Percentiles rank a stretch among this genome's conserved stretches.
These are phyloP conservation scores for Saccharomycopsis synnaedendra DNA, from an alignment of 805 yeast genomes.

Conservation along the genomic window DNA sequence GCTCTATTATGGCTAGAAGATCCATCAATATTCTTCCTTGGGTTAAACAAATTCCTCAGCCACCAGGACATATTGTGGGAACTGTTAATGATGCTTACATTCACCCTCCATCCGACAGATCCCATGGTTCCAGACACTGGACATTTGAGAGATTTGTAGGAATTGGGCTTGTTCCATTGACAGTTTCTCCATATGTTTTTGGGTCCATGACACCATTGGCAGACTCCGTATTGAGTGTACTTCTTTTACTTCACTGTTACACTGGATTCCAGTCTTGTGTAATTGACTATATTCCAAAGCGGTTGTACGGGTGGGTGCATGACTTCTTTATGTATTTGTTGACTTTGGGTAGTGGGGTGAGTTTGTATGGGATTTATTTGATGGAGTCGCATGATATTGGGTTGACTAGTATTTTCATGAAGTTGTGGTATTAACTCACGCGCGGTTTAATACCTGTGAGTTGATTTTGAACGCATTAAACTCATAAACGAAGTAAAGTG, in stretches of 20 bases:
- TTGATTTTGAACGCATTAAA: too few species aligned
- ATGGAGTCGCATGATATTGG: constrained; percentile 73
- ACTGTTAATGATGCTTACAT: constrained; percentile 82
- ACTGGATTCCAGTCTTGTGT: constrained; percentile 87
- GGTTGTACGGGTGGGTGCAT: constrained; percentile 76
- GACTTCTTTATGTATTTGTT: constrained; percentile 56
- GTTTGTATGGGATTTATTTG: constrained; percentile 71
- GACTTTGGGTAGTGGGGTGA: constrained; percentile 57
- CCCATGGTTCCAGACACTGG: constrained; percentile 91
- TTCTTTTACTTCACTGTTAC: constrained; percentile 66
- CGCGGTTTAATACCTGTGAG: too few species aligned
- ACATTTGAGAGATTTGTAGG: constrained; percentile 70
- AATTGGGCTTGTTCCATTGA: constrained; percentile 63
- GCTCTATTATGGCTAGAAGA: constrained; percentile 16
- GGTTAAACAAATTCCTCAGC: constrained; percentile 59
- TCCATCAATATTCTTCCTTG: constrained; percentile 30
- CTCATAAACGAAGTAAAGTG: too few species aligned
- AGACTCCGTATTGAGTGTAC: constrained; percentile 60
- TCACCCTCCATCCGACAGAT: constrained; percentile 48
- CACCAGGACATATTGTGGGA: constrained; percentile 88
- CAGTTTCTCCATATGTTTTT: constrained; percentile 61
- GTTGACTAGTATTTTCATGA: constrained; percentile 43
- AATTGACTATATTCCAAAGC: constrained; percentile 79
- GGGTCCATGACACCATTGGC: constrained; percentile 60
- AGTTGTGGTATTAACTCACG: constrained; percentile 5